phyloP scores from a whole-genome alignment of 805 yeast genomes.

The Debaryomyces prosopidis region DNA sequence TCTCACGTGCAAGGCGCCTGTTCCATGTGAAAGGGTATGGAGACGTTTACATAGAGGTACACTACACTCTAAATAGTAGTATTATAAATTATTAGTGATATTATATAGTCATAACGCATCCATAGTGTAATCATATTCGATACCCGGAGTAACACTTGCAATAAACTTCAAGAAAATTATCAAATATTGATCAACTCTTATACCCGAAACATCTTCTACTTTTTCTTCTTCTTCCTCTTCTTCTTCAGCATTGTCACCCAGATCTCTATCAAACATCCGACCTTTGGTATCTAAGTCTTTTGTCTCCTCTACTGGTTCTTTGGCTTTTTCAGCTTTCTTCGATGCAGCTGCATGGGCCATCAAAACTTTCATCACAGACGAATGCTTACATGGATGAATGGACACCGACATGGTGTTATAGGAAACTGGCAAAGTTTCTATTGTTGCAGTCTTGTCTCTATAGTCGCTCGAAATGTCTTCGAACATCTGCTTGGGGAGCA shows the following conservation, averaged over 20 bases:
- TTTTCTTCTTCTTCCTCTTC: conserved; percentile 27
- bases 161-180: conserved; percentile 90
- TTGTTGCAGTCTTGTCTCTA: conserved; percentile 93
- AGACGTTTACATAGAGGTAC: too few relatives aligned
- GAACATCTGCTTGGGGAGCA: conserved; percentile 87
- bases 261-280: conserved; percentile 13
- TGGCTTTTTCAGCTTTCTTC: conserved; percentile 16
- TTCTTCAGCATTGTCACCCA: conserved; percentile 24
- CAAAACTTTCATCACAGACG: conserved; percentile 88
- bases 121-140: conserved; percentile 98
- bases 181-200: conserved; percentile 89
- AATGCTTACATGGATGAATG: conserved; percentile 95
- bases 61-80: too few relatives aligned
- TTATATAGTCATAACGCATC: conserved; percentile 60
- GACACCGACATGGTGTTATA: conserved; percentile 77
- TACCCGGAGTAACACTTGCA: conserved; percentile 96
- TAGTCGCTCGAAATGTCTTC: conserved; percentile 92
- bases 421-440: conserved; percentile 86
- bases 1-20: too few relatives aligned
- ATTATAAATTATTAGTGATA: too few relatives aligned
- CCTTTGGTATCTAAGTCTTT: conserved; percentile 49
- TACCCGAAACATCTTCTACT: conserved; percentile 27
- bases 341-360: conserved; percentile 65
- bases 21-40: too few relatives aligned
- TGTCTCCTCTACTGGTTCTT: conserved; percentile 38